Percentiles rank a stretch among this genome's conserved stretches.
Evolutionary conservation across 1,284 basidiomycete species (phyloP).

Genomic region (Salmacisia buchloeana): DNA sequence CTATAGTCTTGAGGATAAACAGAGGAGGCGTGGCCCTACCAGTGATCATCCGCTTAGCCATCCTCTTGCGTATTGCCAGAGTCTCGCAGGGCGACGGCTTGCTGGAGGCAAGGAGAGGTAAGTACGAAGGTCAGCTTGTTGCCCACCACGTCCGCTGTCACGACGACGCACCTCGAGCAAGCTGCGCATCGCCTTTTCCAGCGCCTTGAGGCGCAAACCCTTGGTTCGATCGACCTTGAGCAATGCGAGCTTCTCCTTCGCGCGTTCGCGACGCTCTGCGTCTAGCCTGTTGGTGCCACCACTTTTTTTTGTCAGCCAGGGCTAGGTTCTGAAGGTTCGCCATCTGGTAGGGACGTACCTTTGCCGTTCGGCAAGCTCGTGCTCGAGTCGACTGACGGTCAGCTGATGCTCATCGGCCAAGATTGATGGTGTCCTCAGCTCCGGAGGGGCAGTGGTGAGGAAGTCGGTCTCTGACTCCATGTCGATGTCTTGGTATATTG

Average conservation of each 20-base stretch:
- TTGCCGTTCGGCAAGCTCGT: slow-evolving; percentile 4
- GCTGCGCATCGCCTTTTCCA: neutral
- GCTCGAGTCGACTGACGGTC: neutral
- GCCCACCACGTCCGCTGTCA: no score
- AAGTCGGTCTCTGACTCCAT: neutral
- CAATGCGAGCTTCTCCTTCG: neutral
- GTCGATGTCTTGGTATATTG: slow-evolving; percentile 1
- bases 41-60: no score
- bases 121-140: no score
- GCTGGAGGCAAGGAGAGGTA: no score
- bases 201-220: neutral
- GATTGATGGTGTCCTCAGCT: neutral
- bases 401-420: neutral
- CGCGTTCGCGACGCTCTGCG: neutral
- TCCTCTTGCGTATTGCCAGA: no score
- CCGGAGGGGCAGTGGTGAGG: neutral
- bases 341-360: neutral
- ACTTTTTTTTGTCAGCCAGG: neutral
- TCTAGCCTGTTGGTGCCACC: neutral
- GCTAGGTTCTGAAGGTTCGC: neutral
- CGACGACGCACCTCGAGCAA: neutral
- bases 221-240: neutral
- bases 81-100: no score
- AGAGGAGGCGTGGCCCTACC: no score
- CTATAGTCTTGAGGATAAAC: no score